phyloP scores from a whole-genome alignment of 2,329 filamentous ascomycete species.

The Lasiodiplodia theobromae region DNA sequence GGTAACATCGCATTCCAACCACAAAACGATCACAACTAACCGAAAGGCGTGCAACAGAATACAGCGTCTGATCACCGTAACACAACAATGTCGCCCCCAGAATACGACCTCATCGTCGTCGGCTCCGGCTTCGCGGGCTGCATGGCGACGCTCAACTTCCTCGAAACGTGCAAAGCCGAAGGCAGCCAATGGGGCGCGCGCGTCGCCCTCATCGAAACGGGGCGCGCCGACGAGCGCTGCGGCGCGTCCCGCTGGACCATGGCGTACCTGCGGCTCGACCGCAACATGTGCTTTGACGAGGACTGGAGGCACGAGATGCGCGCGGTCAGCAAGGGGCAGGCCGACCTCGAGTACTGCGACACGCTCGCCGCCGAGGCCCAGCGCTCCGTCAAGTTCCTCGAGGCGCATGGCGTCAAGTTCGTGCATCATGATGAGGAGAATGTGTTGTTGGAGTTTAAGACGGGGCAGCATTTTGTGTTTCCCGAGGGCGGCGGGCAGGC shows the following conservation, averaged over 20 bases:
- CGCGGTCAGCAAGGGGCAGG: conserved; percentile 47
- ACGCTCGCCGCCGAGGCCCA: conserved; percentile 49
- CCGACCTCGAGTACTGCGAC: conserved; percentile 50
- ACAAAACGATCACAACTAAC: too few species aligned
- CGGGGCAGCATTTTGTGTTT: conserved; percentile 51
- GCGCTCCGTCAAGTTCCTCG: conserved; percentile 46
- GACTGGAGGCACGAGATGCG: conserved; percentile 47
- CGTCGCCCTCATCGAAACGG: conserved; percentile 51
- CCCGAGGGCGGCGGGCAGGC: conserved; percentile 50
- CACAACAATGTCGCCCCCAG: not conserved
- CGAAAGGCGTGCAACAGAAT: too few species aligned
- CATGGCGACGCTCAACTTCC: conserved; percentile 50
- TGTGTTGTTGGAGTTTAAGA: conserved; percentile 51
- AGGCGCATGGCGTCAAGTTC: conserved; percentile 46
- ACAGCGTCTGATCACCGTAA: too few species aligned
- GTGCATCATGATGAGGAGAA: conserved; percentile 51
- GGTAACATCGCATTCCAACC: too few species aligned
- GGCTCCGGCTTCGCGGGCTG: conserved; percentile 51
- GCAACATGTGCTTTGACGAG: conserved; percentile 45
- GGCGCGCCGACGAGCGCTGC: conserved; percentile 49
- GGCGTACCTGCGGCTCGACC: conserved; percentile 51
- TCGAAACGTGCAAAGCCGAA: conserved; percentile 47
- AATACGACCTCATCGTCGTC: conserved; percentile 51
- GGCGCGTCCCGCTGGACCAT: conserved; percentile 52
- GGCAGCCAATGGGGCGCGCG: conserved; percentile 40